Base-by-base conservation (phyloP, 108 stramenopile genomes). In the Nitzschia sp. region DNA sequence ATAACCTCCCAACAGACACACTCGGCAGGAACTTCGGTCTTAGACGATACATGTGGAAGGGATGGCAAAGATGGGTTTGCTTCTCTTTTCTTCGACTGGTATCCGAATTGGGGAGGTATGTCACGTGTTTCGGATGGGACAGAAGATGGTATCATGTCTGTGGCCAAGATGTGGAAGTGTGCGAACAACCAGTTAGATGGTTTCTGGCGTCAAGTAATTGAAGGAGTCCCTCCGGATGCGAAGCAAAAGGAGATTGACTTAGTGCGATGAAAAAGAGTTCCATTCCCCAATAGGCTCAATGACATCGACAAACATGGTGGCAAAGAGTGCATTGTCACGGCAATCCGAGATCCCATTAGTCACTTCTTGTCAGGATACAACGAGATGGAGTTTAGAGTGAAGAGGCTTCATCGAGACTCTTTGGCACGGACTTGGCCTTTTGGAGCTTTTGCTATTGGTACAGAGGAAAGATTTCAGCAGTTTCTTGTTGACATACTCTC, bases 361-460 rank as follows among this genome's bases (percentile, higher is more conserved):
- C 69, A 71, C 25, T 78, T 78, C 44, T 63, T 78, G 24, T 70
- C 69, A 7, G 77, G 71, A 5, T 78, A 78, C 67, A 78, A 78
- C 50, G 77, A 78, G 46, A 60, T 69, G 0, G 77, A 78, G 48
- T 73, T 25, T 20, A 68, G 74, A n/a, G 17, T 48, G 5, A 48
- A 48, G 6, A 2, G 2, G n/a, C 6, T 48, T 17, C 1, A 3
- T 17, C 46, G 46, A 48, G n/a, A 48, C 14, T 6, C 14, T 5
- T 2, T 17, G n/a, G 46, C 46, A 17, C 14, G 14, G 3, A 15
- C n/a, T 17, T 48, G 46, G 46, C 46, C 46, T 17, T 48, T 48
- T 48, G 46, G 46, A 3, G 17, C n/a, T 5, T 17, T 17, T 17
- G 17, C 46, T 3, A 15, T 17, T 48, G 46, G 46, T 6, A 48